Conservation (phyloP, 352 stramenopile species). For the Pythium brachiatum region DNA sequence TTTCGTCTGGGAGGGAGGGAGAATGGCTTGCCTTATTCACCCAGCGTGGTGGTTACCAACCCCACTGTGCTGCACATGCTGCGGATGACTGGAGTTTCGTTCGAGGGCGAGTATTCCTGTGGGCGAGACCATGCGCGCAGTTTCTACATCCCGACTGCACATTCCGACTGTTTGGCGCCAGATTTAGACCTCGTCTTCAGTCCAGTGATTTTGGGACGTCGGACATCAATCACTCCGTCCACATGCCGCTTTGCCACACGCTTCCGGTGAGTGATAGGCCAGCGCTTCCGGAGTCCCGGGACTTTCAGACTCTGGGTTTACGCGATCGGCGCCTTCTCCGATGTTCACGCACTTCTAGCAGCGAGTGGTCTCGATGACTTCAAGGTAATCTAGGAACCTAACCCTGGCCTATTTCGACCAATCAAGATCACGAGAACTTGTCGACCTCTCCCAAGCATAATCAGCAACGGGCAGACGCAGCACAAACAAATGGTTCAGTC, state of each 20-base stretch:
- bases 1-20: background rate
- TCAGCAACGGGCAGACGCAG: slow-evolving; percentile 6
- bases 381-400: slow-evolving; percentile 19
- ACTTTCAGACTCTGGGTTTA: slow-evolving; percentile 4
- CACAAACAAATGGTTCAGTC: background rate
- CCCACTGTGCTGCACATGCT: no score
- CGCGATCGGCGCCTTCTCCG: slow-evolving; percentile 6
- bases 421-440: slow-evolving; percentile 2
- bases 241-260: background rate
- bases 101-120: background rate
- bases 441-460: slow-evolving; percentile 15
- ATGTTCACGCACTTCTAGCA: slow-evolving; percentile 18
- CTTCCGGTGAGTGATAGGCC: background rate
- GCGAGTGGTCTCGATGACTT: slow-evolving; percentile 21
- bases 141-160: background rate
- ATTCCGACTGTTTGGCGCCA: background rate
- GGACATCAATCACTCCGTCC: slow-evolving; percentile 14
- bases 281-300: no score
- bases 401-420: slow-evolving; percentile 8
- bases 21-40: background rate
- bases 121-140: no score
- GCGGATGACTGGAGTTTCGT: background rate
- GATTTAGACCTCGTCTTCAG: slow-evolving; percentile 1
- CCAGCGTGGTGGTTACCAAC: background rate
- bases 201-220: slow-evolving; percentile 11